Conservation (phyloP, 2,329 filamentous ascomycete genomes). For the Neospermospora avenae region DNA sequence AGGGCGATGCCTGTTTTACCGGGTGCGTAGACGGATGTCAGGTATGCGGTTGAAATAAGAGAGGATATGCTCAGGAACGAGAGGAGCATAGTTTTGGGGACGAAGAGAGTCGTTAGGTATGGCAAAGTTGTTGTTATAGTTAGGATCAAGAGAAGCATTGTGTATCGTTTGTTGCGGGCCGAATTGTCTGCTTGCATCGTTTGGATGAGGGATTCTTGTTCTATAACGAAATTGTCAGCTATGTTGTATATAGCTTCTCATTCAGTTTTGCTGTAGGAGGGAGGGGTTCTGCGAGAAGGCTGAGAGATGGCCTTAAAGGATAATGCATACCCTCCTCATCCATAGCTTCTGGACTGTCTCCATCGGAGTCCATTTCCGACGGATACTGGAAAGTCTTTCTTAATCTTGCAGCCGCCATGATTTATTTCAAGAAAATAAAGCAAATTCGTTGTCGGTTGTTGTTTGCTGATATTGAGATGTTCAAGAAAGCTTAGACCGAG, state of each 20-base stretch:
- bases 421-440: too few species aligned
- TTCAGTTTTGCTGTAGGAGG: neutral
- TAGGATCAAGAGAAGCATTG: conserved; percentile 55
- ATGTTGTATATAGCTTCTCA: neutral
- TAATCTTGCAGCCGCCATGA: conserved; percentile 52
- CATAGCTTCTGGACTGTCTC: conserved; percentile 56
- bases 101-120: conserved; percentile 50
- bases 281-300: conserved; percentile 5
- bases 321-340: conserved; percentile 66
- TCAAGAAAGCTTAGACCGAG: neutral
- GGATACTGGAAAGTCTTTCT: conserved; percentile 78
- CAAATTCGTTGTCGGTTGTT: conserved; percentile 28
- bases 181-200: conserved; percentile 53
- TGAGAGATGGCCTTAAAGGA: neutral
- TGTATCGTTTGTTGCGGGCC: conserved; percentile 55
- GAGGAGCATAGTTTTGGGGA: conserved; percentile 34
- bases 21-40: conserved; percentile 54
- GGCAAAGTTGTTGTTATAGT: conserved; percentile 54
- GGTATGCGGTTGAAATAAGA: conserved; percentile 59
- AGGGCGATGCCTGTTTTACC: conserved; percentile 49
- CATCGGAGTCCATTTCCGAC: conserved; percentile 52
- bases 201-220: conserved; percentile 63
- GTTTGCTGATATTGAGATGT: neutral
- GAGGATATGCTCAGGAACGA: conserved; percentile 60
- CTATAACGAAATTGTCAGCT: conserved; percentile 38